A percentile compares a stretch with the other conserved stretches of the same genome.
These are phyloP conservation scores for Phaeotremella fagi DNA, from an alignment of 768 basidiomycete genomes.

Conservation along the genomic window DNA sequence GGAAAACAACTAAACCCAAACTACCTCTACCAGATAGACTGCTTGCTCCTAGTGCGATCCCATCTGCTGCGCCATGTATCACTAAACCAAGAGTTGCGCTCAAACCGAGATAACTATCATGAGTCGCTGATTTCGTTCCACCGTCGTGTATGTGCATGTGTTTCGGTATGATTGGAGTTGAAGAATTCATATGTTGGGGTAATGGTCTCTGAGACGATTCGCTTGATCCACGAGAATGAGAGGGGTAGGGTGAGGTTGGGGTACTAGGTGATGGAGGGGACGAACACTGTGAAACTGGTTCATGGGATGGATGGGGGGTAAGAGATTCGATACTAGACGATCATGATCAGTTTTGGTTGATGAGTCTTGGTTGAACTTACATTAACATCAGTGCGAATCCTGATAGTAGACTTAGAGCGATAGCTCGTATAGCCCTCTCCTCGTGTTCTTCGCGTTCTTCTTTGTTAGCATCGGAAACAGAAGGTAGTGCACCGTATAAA, in stretches of 20 bases:
- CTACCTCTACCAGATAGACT: slow-evolving; percentile 47
- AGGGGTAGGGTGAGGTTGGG: slow-evolving; percentile 8
- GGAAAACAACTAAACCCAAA: slow-evolving; percentile 77
- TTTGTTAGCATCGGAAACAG: slow-evolving; percentile 1
- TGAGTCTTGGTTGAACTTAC: slow-evolving; percentile 39
- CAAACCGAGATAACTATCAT: slow-evolving; percentile 51
- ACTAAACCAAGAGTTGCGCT: slow-evolving; percentile 74
- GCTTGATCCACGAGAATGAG: slow-evolving; percentile 2
- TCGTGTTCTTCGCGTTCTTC: slow-evolving; percentile 22
- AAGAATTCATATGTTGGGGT: slow-evolving; percentile 24
- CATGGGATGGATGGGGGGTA: slow-evolving; percentile 42
- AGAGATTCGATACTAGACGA: slow-evolving; percentile 41
- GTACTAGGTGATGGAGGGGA: slow-evolving; percentile 15
- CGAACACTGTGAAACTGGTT: slow-evolving; percentile 22
- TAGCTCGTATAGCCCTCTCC: slow-evolving; percentile 28
- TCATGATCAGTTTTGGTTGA: too few species aligned
- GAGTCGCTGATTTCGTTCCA: slow-evolving; percentile 7
- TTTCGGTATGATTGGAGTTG: slow-evolving; percentile 34
- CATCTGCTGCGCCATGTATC: slow-evolving; percentile 85
- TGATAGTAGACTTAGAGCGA: slow-evolving; percentile 44
- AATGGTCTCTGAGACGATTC: slow-evolving; percentile 4
- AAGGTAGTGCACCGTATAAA: slow-evolving; percentile 33
- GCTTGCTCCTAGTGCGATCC: slow-evolving; percentile 78
- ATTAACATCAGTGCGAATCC: slow-evolving; percentile 49
- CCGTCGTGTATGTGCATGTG: slow-evolving; percentile 28